A percentile compares a stretch with the other conserved stretches of the same genome.
These are phyloP conservation scores for Tagetes patula DNA, from an alignment of 129 eudicot genomes.

Conservation along the genomic window DNA sequence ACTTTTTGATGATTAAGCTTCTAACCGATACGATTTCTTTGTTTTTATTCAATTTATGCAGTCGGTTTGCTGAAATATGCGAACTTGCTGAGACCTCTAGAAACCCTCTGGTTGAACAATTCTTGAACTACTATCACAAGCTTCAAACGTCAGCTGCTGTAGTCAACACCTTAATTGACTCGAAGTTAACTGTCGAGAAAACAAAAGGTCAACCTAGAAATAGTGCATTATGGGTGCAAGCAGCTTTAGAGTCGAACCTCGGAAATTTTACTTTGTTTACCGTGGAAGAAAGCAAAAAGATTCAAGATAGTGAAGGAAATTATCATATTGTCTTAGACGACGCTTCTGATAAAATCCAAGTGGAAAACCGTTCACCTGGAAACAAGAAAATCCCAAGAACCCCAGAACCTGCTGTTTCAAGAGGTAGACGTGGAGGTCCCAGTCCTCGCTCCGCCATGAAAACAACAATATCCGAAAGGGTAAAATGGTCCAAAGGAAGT, in stretches of 20 bases:
- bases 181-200: slow-evolving; percentile 28
- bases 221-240: slow-evolving; percentile 70
- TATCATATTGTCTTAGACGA: slow-evolving; percentile 50
- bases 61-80: slow-evolving; percentile 66
- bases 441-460: slow-evolving; percentile 12
- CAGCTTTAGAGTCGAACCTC: slow-evolving; percentile 64
- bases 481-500: slow-evolving; percentile 44
- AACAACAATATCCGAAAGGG: slow-evolving; percentile 29
- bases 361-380: slow-evolving; percentile 42
- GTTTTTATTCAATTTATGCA: slow-evolving; percentile 18
- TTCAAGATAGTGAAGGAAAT: slow-evolving; percentile 30
- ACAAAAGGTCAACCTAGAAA: slow-evolving; percentile 31
- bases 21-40: neutral
- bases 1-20: neutral
- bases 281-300: slow-evolving; percentile 37
- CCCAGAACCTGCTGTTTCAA: slow-evolving; percentile 32
- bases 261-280: slow-evolving; percentile 54
- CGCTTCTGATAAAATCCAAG: slow-evolving; percentile 32
- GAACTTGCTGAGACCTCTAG: slow-evolving; percentile 46
- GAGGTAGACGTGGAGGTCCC: slow-evolving; percentile 17
- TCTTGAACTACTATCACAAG: slow-evolving; percentile 52
- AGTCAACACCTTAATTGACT: slow-evolving; percentile 36
- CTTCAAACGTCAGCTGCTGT: slow-evolving; percentile 45
- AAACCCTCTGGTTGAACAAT: slow-evolving; percentile 56
- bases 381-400: slow-evolving; percentile 46